A percentile compares a stretch with the other conserved stretches of the same genome.
Evolutionary conservation across 345 rosid genomes (phyloP).

Genomic region (Microcos paniculata): DNA sequence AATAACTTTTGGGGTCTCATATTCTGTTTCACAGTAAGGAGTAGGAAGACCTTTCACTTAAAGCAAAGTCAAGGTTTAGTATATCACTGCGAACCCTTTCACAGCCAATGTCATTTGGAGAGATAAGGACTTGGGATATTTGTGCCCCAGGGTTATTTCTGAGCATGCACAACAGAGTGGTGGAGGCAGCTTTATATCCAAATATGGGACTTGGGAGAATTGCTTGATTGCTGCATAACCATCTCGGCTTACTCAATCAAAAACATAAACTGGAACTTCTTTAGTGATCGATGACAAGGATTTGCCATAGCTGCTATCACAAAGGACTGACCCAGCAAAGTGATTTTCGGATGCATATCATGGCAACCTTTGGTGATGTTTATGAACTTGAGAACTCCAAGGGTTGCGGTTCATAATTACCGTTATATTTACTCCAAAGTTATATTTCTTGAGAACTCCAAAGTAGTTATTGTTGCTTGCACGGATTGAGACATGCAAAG

Average conservation of each 20-base stretch:
- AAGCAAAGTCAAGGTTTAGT: slow-evolving; percentile 66
- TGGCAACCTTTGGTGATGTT: neutral
- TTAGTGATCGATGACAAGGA: neutral
- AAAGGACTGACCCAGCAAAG: neutral
- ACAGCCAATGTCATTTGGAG: slow-evolving; percentile 72
- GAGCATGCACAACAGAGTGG: slow-evolving; percentile 75
- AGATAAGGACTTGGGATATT: slow-evolving; percentile 79
- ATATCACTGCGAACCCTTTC: slow-evolving; percentile 61
- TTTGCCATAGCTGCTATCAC: neutral
- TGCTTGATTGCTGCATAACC: slow-evolving; percentile 39
- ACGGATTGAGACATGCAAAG: neutral
- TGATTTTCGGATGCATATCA: neutral
- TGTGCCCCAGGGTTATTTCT: slow-evolving; percentile 59
- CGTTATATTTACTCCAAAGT: no score
- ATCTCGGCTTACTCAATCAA: neutral
- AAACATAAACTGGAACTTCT: neutral
- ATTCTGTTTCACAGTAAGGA: slow-evolving; percentile 48
- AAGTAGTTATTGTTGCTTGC: neutral
- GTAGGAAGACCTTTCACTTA: slow-evolving; percentile 64
- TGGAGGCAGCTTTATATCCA: slow-evolving; percentile 81
- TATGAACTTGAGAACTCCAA: no score
- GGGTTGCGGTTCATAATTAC: neutral
- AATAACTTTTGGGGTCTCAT: neutral
- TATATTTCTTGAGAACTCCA: no score
- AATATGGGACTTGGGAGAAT: slow-evolving; percentile 80